phyloP scores from a whole-genome alignment of 805 yeast species.

The Starmerella roubikii region DNA sequence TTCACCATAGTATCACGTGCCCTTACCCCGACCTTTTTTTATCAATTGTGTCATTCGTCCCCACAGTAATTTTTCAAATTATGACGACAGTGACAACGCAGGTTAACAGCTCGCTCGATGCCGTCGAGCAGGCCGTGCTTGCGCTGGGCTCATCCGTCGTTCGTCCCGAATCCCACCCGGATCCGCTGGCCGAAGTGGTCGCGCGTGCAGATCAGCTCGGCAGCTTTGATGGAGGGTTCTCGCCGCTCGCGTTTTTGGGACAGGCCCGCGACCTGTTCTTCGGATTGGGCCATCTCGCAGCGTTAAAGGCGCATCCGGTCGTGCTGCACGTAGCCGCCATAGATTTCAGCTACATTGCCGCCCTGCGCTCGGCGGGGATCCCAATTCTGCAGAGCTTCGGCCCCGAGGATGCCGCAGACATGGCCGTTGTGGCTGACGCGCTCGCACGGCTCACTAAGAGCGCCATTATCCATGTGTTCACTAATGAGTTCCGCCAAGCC shows the following conservation, averaged over 20 bases:
- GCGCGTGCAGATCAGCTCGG: conserved; percentile 6
- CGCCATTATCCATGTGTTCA: conserved; percentile 63
- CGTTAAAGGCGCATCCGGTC: conserved; percentile 11
- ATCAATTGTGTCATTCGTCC: no score
- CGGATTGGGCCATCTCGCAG: conserved; percentile 17
- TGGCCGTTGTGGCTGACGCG: conserved; percentile 45
- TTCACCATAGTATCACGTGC: no score
- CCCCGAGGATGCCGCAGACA: conserved; percentile 38
- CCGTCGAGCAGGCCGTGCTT: conserved; percentile 11
- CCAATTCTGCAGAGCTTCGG: conserved; percentile 56
- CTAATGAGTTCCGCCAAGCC: conserved; percentile 14
- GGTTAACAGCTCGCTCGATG: conserved; percentile 11
- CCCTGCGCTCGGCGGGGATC: conserved; percentile 55
- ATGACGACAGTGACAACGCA: conserved; percentile 5
- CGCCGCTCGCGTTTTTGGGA: conserved; percentile 13
- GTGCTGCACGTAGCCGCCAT: conserved; percentile 24
- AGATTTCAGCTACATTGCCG: conserved; percentile 59
- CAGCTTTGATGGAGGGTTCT: neutral
- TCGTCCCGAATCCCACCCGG: conserved; percentile 9
- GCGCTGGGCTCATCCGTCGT: conserved; percentile 12
- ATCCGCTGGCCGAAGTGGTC: conserved; percentile 14
- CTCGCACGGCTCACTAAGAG: conserved; percentile 36
- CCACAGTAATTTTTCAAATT: no score
- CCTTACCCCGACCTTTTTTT: no score
- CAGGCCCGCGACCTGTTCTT: conserved; percentile 14